Conservation (phyloP, 2,329 filamentous ascomycete species). For the Calonectria pauciramosa region DNA sequence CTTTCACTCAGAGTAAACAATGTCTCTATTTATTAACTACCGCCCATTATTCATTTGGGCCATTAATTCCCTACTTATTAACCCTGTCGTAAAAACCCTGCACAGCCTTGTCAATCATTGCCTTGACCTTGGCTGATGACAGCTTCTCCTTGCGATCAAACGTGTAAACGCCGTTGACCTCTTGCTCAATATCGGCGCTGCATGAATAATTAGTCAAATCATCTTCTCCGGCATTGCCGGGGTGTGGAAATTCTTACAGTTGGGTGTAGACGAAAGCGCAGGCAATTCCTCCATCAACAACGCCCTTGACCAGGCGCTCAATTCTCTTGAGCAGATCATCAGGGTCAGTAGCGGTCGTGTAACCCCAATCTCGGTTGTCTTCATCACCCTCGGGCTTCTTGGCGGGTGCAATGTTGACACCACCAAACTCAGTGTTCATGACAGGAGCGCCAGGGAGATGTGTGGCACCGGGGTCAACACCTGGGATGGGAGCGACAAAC, state of each 20-base stretch:
- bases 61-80: slow-evolving; percentile 8
- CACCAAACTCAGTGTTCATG: slow-evolving; percentile 77
- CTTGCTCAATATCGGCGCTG: slow-evolving; percentile 74
- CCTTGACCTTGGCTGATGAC: slow-evolving; percentile 67
- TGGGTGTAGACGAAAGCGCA: slow-evolving; percentile 78
- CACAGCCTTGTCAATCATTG: slow-evolving; percentile 67
- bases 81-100: slow-evolving; percentile 58
- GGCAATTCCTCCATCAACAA: slow-evolving; percentile 68
- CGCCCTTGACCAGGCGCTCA: slow-evolving; percentile 69
- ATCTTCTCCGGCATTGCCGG: too few species aligned
- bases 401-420: slow-evolving; percentile 73
- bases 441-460: slow-evolving; percentile 70
- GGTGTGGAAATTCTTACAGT: slow-evolving; percentile 58
- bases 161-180: slow-evolving; percentile 76
- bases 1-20: neutral
- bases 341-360: slow-evolving; percentile 74
- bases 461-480: slow-evolving; percentile 61
- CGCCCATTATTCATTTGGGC: neutral
- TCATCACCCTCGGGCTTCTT: slow-evolving; percentile 50
- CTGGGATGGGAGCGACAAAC: slow-evolving; percentile 64
- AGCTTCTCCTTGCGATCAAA: slow-evolving; percentile 74
- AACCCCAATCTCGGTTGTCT: slow-evolving; percentile 73
- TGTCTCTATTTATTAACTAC: neutral
- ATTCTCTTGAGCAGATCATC: slow-evolving; percentile 71
- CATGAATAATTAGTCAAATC: slow-evolving; percentile 8